A percentile compares a stretch with the other conserved stretches of the same genome.
These are phyloP conservation scores for Botrytis squamosa DNA, from an alignment of 2,329 filamentous ascomycete species.

Conservation along the genomic window DNA sequence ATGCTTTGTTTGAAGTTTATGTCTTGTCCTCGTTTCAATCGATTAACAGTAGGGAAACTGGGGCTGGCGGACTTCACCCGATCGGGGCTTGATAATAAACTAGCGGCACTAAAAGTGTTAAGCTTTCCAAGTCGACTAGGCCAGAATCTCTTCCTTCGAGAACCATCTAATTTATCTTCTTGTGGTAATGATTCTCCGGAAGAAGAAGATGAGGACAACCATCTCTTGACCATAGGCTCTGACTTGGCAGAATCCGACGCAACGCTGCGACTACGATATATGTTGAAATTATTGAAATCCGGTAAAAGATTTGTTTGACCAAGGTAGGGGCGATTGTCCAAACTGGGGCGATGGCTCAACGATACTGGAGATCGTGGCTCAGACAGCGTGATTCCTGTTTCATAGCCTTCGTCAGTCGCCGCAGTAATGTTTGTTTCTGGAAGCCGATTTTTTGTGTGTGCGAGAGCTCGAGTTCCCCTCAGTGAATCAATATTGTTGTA, in stretches of 20 bases:
- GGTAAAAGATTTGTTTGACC: neutral
- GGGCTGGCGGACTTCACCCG: neutral
- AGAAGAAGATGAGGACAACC: conserved; percentile 8
- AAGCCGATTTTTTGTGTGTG: neutral
- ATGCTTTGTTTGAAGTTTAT: conserved; percentile 5
- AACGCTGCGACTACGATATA: conserved; percentile 11
- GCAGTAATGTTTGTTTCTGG: neutral
- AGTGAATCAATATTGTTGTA: neutral
- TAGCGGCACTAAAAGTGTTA: conserved; percentile 2
- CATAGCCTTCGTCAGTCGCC: conserved; percentile 8
- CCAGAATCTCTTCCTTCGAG: conserved; percentile 9
- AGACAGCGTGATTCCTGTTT: neutral
- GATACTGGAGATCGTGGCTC: neutral
- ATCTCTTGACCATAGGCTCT: conserved; percentile 12
- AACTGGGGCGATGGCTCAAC: neutral
- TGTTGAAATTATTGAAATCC: conserved; percentile 8
- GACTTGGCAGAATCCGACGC: neutral
- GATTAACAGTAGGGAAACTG: neutral
- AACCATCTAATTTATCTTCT: neutral
- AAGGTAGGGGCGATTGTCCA: neutral
- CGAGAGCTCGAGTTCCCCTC: neutral
- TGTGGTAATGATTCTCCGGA: conserved; percentile 7
- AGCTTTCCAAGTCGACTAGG: neutral
- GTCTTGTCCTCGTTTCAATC: neutral
- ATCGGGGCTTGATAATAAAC: conserved; percentile 2